Conservation (phyloP, 2,329 filamentous ascomycete species). For the Phaeosphaeriaceae sp. region DNA sequence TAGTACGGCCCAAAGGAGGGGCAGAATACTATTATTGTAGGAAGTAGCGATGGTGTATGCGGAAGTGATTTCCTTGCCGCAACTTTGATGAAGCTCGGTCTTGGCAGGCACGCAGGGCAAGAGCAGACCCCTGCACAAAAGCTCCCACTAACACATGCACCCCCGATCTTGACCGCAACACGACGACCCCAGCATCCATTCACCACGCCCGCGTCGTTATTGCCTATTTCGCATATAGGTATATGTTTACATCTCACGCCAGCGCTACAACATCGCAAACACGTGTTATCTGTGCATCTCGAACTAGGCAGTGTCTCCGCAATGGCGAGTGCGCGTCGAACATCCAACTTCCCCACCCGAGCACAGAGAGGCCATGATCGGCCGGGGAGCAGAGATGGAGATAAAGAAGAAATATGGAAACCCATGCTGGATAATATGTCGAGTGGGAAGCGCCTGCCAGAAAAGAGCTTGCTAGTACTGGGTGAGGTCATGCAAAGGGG, state of each 20-base stretch:
- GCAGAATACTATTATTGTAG: too few species aligned
- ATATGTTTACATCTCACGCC: too few species aligned
- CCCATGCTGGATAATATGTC: constrained; percentile 90
- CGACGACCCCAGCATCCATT: constrained; percentile 7
- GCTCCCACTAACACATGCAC: constrained; percentile 28
- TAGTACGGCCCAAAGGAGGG: too few species aligned
- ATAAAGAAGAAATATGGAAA: constrained; percentile 90
- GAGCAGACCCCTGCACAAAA: constrained; percentile 37
- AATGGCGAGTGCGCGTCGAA: constrained; percentile 44
- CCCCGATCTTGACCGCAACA: constrained; percentile 27
- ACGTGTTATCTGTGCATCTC: constrained; percentile 5
- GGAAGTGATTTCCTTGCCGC: constrained; percentile 1
- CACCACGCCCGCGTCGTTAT: neutral
- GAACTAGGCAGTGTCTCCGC: constrained; percentile 35
- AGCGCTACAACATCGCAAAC: constrained; percentile 1
- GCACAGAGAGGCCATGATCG: constrained; percentile 30
- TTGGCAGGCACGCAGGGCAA: constrained; percentile 27
- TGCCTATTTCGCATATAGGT: too few species aligned
- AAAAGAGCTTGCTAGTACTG: constrained; percentile 88
- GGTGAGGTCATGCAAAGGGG: constrained; percentile 59
- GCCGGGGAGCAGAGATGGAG: constrained; percentile 64
- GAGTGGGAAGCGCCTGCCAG: constrained; percentile 85
- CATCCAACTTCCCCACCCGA: constrained; percentile 39
- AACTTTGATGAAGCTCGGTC: constrained; percentile 35
- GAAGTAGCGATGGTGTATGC: constrained; percentile 11